A percentile compares a stretch with the other conserved stretches of the same genome.
Evolutionary conservation across 371 early-diverging fungal species (phyloP).

Genomic region (Circinella umbellata): DNA sequence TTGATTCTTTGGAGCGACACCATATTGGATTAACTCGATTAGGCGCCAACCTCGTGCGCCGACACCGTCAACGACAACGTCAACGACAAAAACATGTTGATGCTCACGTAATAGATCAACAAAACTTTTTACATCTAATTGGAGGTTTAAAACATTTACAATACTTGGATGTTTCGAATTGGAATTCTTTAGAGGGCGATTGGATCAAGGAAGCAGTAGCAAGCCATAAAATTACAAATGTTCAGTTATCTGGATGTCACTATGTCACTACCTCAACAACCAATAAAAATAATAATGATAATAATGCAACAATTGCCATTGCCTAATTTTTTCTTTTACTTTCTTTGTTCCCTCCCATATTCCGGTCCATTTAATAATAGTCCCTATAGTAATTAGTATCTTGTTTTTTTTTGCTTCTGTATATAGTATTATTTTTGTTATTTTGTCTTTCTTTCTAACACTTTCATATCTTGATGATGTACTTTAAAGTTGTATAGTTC

Average conservation of each 20-base stretch:
- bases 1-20: neutral
- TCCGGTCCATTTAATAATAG: too few species aligned
- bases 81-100: neutral
- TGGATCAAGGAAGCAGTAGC: conserved; percentile 5
- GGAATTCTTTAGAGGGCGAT: neutral
- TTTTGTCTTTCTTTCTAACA: neutral
- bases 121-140: neutral
- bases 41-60: neutral
- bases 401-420: neutral
- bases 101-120: neutral
- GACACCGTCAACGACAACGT: conserved; percentile 1
- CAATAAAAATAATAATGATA: neutral
- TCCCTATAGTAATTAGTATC: too few species aligned
- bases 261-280: neutral
- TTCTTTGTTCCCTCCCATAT: neutral
- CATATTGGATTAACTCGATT: conserved; percentile 5
- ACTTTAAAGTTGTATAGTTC: conserved; percentile 3
- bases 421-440: neutral
- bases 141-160: neutral
- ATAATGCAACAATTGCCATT: neutral
- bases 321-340: neutral
- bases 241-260: neutral
- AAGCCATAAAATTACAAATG: neutral
- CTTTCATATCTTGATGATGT: neutral
- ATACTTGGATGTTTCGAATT: conserved; percentile 6